Evolutionary conservation across 2,329 filamentous ascomycete species (phyloP), one percentile per base, ranked within the genome.

Genomic region (Botryotinia narcissicola): DNA sequence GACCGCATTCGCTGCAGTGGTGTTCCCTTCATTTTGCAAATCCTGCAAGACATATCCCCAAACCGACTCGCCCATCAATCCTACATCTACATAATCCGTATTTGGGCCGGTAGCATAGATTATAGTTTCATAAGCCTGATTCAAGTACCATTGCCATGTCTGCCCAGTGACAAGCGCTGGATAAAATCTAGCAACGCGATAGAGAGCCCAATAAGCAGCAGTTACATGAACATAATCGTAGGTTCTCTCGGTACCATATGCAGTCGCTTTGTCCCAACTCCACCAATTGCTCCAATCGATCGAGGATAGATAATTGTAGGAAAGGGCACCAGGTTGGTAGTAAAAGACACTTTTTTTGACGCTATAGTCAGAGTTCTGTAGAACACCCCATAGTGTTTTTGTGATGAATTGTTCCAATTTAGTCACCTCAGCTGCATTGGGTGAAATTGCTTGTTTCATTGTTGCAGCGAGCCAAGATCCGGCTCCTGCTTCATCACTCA

Each of bases 1-100:
- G 4, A 89, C 76, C 0, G 79, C 79, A 3, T 78, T 77, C 0
- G 84, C 85, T 71, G 86, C 79, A 0, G 78, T 75, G 0, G 78
- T 82, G 74, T 83, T 81, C 0, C 82, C 82, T 77, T 90, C 88
- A 0, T 84, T 81, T 37, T 83, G 80, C 6, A 90, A 80, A 72
- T 89, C 88, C 6, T 81, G 75, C 0, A 90, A 81, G 3, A 90
- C 82, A 74, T 87, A 83, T 0, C 86, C 86, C 73, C 86, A 86
- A 0, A 90, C 84, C 0, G 87, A 88, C 80, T 90, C 88, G 1
- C 88, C 88, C 88, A 90, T 90, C 0, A 90, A 77, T 0, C 88
- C 88, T 12, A 84, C 81, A 0, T 84, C 78, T 7, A 81, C 82
- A 71, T 88, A 88, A 0, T 80, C 80, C 0, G 84, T 81, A 14